Base-by-base conservation (phyloP, 495 filamentous ascomycete genomes). In the Umbilicaria muhlenbergii region DNA sequence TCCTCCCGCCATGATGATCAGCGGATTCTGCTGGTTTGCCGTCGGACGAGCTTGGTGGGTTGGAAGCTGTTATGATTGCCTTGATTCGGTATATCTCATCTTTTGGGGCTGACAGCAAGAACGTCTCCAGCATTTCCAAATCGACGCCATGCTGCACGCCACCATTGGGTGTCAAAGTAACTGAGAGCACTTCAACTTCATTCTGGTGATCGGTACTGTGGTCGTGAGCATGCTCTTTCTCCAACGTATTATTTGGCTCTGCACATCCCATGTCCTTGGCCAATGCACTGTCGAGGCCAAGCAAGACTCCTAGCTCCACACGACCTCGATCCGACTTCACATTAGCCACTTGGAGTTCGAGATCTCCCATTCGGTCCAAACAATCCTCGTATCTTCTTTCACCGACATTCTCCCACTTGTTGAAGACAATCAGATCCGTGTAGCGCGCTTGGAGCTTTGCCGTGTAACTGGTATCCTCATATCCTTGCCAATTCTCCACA, bases 61-160 rank as follows among this genome's bases (percentile, higher is more conserved):
- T 58, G 5, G 63, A 61, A 0, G 74, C 61, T 14, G 80, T 75
- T 33, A 96, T 52, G 5, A 94, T 77, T 0, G 86, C 84, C 64
- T 98, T 98, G 58, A 96, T 95, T 21, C 91, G 77, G 58, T 95
- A 98, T 1, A 95, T 74, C 56, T 94, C 86, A 44, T 96, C 91
- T 54, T 86, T 88, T 0, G 83, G 80, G 11, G 86, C 78, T 0
- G 71, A 62, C 39, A 67, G 65, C 21, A 98, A 63, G 13, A 96
- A 64, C 4, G 59, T 59, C 48, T 78, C 64, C 11, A 98, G 60
- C 47, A 80, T 80, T 1, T 59, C 45, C 13, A 77, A 57, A 56
- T 94, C 75, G 13, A 93, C 61, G 11, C 64, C 66, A 11, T 46
- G 46, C 15, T 39, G 16, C 5, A 21, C 13, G n/a, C 18, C 4